These are phyloP conservation scores for Takakia lepidozioides DNA, from an alignment of 225 moss, liverwort and hornwort species.

Conservation along the genomic window DNA sequence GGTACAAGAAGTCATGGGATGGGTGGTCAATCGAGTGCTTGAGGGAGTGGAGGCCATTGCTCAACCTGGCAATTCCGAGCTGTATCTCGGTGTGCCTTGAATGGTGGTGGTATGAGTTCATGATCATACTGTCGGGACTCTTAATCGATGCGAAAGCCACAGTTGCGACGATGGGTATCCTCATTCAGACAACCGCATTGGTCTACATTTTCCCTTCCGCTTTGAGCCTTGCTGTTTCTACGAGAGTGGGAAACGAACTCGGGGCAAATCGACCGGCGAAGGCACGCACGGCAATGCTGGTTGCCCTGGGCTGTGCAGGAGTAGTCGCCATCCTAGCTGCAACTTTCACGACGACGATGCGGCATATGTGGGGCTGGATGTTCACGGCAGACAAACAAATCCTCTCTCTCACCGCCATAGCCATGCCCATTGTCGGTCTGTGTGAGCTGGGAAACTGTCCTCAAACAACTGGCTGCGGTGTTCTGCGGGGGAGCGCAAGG, in stretches of 20 bases:
- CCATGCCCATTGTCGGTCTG: constrained; percentile 71
- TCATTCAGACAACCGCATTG: constrained; percentile 85
- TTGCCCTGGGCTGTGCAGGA: constrained; percentile 57
- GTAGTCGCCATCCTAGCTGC: constrained; percentile 61
- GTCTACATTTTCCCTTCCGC: constrained; percentile 92
- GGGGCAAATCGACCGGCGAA: constrained; percentile 73
- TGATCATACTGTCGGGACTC: constrained; percentile 79
- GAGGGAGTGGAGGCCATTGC: constrained; percentile 73
- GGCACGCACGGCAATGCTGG: constrained; percentile 68
- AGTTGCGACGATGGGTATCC: constrained; percentile 82
- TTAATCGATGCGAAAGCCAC: constrained; percentile 76
- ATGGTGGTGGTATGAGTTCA: constrained; percentile 99
- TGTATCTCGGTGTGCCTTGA: constrained; percentile 83
- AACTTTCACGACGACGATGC: constrained; percentile 67
- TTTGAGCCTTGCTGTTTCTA: constrained; percentile 77
- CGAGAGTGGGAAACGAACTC: constrained; percentile 88
- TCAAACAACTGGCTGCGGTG: constrained; percentile 85
- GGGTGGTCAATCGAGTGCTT: constrained; percentile 46
- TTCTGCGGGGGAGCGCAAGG: constrained; percentile 75
- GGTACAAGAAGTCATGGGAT: constrained; percentile 71
- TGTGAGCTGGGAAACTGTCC: constrained; percentile 98
- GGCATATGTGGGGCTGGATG: constrained; percentile 73
- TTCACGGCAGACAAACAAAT: constrained; percentile 70
- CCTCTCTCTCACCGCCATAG: constrained; percentile 66
- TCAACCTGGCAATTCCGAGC: constrained; percentile 76